phyloP scores from a whole-genome alignment of 1,284 basidiomycete species.

The Ganoderma sinense region DNA sequence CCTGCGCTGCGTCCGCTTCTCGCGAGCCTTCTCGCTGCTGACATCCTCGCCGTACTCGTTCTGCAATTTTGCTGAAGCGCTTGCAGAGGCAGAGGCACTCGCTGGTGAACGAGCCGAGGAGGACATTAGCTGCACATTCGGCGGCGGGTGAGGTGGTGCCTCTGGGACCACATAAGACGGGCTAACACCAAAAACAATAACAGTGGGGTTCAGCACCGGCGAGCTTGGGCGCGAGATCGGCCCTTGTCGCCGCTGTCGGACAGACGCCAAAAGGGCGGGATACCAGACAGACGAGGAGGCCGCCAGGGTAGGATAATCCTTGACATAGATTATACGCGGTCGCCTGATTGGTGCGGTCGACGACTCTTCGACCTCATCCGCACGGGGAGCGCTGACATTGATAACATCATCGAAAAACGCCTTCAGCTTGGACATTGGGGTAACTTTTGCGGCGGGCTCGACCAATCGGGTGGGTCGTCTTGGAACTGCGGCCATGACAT shows the following conservation, averaged over 20 bases:
- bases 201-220: slow-evolving; percentile 71
- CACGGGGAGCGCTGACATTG: slow-evolving; percentile 56
- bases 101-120: slow-evolving; percentile 39
- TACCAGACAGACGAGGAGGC: slow-evolving; percentile 82
- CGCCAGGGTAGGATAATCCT: slow-evolving; percentile 81
- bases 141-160: slow-evolving; percentile 33
- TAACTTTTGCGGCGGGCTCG: slow-evolving; percentile 34
- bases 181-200: slow-evolving; percentile 84
- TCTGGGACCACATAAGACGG: slow-evolving; percentile 68
- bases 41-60: slow-evolving; percentile 73
- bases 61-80: slow-evolving; percentile 25
- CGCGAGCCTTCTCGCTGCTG: slow-evolving; percentile 67
- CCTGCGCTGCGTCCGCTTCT: slow-evolving; percentile 71
- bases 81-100: slow-evolving; percentile 19
- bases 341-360: slow-evolving; percentile 40
- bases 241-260: slow-evolving; percentile 74
- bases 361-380: slow-evolving; percentile 30
- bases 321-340: slow-evolving; percentile 85
- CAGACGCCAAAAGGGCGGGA: slow-evolving; percentile 77
- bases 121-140: slow-evolving; percentile 40
- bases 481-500: slow-evolving; percentile 57
- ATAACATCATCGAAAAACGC: slow-evolving; percentile 79
- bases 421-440: slow-evolving; percentile 63
- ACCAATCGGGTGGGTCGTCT: slow-evolving; percentile 47
- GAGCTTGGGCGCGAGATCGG: slow-evolving; percentile 61